Base-by-base conservation (phyloP, 1,139 yeast species). In the Magnusiomyces paraingens region DNA sequence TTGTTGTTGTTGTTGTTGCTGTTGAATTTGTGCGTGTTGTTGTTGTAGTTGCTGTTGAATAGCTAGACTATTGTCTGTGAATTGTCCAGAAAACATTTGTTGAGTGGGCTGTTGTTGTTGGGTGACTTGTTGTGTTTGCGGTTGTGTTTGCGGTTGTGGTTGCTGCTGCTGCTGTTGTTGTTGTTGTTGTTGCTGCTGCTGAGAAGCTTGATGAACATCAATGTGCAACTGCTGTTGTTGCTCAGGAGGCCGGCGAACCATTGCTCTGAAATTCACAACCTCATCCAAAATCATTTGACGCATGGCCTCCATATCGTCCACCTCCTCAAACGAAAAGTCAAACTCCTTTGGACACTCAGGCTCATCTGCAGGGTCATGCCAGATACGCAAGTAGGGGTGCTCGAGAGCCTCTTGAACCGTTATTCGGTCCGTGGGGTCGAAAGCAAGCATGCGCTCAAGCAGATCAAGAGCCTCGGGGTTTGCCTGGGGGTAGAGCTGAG, bases 321-420 rank as follows among this genome's bases (percentile, higher is more conserved):
- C 86, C 14, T 81, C 84, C 71, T 93, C 99, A 68, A 93, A 93
- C 5, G 88, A 76, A 67, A 93, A 93, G 67, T 93, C 96, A 69
- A 93, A 91, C 63, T 86, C 85, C 2, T 80, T 74, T 52, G 83
- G 83, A 68, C 97, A 90, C 47, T 78, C 83, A 3, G 96, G 96
- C 69, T 93, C 99, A 67, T 93, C 99, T 35, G 82, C 80, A 2
- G 97, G 96, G 66, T 93, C 99, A 68, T 91, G 98, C 99, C 99
- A 93, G 39, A 93, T 85, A 53, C 84, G 76, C 55, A 93, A 75
- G 66, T 93, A 93, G 6, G 96, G 95, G 70, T 93, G 99, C 58
- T 81, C 80, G 57, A 93, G 76, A 0, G 98, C 98, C 53, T 88
- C 86, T 54, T 86, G 90, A 1, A 91, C 98, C 0, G 94, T 81